Evolutionary conservation across 345 rosid genomes (phyloP), one percentile per base, ranked within the genome.

Genomic region (Nasturtium officinale): DNA sequence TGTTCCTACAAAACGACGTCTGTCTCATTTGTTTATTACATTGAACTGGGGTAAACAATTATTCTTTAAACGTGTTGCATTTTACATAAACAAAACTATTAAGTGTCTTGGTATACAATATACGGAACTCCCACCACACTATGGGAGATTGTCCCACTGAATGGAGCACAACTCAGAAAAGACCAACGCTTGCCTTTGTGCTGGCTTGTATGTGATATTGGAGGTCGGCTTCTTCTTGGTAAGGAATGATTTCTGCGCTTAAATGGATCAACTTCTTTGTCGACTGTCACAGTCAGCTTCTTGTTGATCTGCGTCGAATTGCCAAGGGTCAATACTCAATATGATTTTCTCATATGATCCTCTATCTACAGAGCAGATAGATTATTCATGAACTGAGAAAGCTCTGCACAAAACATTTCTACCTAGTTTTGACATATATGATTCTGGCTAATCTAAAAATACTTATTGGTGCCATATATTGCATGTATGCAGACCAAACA

Each of bases 261-360:
- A 8, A 6, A 33, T 9, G 37, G 72, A 69, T n/a, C 59, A 35
- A 30, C 32, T 35, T 69, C 47, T 23, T 29, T 67, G 16, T 58
- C 8, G 66, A 72, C 61, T 56, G 65, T 83, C 75, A 54, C 33
- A 46, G 33, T 40, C 66, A 21, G 37, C 76, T 45, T 59, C 53
- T 29, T n/a, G 66, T 74, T 69, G 71, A 84, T 85, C 87, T 85
- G 79, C 76, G 77, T 64, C 79, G 76, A 80, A 73, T 82, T 82
- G 66, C 78, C 67, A 77, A 73, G 67, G 18, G 73, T 75, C 57
- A 75, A 75, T 75, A 68, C 73, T 83, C 81, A 80, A 55, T 33
- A 61, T 13, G 69, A 69, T 62, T 77, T 69, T 70, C 66, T 77
- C 80, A 63, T 46, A 64, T 50, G 25, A 46, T 71, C 67, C 38